Evolutionary conservation across 1,284 basidiomycete genomes (phyloP), one percentile per base, ranked within the genome.

Genomic region (Cutaneotrichosporon dermatis): DNA sequence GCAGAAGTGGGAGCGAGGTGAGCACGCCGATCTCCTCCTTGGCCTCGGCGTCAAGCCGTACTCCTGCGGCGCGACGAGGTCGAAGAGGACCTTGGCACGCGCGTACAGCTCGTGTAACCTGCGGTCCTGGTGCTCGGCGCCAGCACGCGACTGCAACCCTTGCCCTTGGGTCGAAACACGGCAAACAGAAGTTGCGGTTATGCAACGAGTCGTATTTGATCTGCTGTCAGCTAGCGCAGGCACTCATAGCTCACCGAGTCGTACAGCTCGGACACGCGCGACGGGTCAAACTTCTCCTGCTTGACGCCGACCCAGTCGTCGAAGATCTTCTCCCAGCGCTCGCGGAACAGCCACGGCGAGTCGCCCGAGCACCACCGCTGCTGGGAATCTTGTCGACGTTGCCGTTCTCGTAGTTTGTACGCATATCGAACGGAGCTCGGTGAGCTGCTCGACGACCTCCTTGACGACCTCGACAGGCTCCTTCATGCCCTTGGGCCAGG

Each of bases 261-360:
- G 73, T 98, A 99, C 33, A 99, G 81, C 77, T 99, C 96, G 4
- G 92, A 96, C 13, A 95, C 92, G 50, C 94, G 83, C 33, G 93
- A 96, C 12, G 95, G 96, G 78, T 99, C 95, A 76, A 98, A 96
- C 77, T 98, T 98, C 77, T 97, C 92, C 73, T 94, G 92, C 76
- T 97, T 93, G 54, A 95, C 76, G 25, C 77, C 78, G 0, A 79
- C 77, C 76, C 97, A 99, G 79, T 99, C 96, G 75, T 94, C 92
- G 69, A 99, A 99, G n/a, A 99, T 82, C 79, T 98, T 99, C 79
- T 98, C 95, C 96, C 96, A 99, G 33, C 95, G 84, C 78, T 99
- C 96, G 61, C 91, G 85, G 83, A 99, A 99, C 48, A 99, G 82
- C 84, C 89, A 92, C 7, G 95, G 95, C 73, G 94, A 91, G 74